Conservation (phyloP, 345 rosid species). For the Aurinia saxatilis region DNA sequence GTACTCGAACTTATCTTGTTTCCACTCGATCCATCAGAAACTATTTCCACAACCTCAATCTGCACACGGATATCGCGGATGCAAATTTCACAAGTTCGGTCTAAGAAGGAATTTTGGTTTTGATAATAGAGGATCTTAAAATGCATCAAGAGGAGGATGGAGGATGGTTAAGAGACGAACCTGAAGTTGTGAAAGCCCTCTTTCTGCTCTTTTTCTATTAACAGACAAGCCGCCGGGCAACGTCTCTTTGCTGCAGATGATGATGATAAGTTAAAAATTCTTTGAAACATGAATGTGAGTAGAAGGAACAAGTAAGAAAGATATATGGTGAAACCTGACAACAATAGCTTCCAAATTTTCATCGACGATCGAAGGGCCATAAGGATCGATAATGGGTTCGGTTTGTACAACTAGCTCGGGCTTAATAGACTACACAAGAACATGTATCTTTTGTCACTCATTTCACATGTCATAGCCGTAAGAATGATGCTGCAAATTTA, state of each 20-base stretch:
- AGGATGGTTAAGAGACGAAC: slow-evolving; percentile 29
- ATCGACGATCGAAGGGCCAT: slow-evolving; percentile 83
- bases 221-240: slow-evolving; percentile 80
- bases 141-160: too few species aligned
- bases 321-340: slow-evolving; percentile 51
- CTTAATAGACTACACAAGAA: slow-evolving; percentile 58
- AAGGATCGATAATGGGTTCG: slow-evolving; percentile 73
- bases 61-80: slow-evolving; percentile 20
- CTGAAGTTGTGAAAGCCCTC: slow-evolving; percentile 64
- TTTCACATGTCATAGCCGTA: too few species aligned
- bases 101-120: too few species aligned
- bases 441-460: too few species aligned
- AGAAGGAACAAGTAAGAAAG: too few species aligned
- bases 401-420: slow-evolving; percentile 61
- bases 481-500: too few species aligned
- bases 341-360: slow-evolving; percentile 74
- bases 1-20: slow-evolving; percentile 65
- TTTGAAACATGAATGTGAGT: too few species aligned
- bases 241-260: slow-evolving; percentile 74
- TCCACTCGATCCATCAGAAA: slow-evolving; percentile 59
- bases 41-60: slow-evolving; percentile 77
- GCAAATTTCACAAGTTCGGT: too few species aligned
- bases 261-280: too few species aligned
- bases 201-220: slow-evolving; percentile 67
- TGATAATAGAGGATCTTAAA: too few species aligned